phyloP scores from a whole-genome alignment of 805 yeast genomes.

The Pichia paraexigua region DNA sequence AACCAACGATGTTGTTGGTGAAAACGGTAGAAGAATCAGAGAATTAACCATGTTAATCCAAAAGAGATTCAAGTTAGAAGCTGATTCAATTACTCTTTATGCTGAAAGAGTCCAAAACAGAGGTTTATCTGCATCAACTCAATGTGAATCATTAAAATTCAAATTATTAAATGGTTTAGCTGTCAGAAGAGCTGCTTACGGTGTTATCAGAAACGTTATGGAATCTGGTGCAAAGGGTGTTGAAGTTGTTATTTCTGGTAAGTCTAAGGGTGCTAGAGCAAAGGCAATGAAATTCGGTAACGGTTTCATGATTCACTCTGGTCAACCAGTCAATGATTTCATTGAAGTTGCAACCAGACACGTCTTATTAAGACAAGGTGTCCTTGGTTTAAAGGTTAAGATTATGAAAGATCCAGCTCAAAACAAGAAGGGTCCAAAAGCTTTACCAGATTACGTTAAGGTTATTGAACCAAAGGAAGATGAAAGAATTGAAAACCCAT shows the following conservation, averaged over 20 bases:
- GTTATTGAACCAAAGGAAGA: constrained; percentile 95
- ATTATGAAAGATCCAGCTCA: constrained; percentile 98
- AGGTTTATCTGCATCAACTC: constrained; percentile 99
- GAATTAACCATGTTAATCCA: constrained; percentile 95
- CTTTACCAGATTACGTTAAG: constrained; percentile 92
- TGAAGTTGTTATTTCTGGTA: constrained; percentile 99
- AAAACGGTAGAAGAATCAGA: constrained; percentile 99
- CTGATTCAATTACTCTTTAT: constrained; percentile 87
- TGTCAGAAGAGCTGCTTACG: constrained; percentile 99
- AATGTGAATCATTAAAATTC: constrained; percentile 98
- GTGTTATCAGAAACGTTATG: constrained; percentile 99
- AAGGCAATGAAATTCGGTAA: constrained; percentile 99
- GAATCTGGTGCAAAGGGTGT: constrained; percentile 99
- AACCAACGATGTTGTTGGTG: constrained; percentile 98
- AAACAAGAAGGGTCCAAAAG: constrained; percentile 76
- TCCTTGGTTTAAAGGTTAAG: constrained; percentile 98
- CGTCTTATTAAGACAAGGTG: constrained; percentile 99
- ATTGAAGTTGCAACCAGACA: constrained; percentile 98
- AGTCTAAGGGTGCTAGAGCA: constrained; percentile 99
- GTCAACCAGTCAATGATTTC: constrained; percentile 99
- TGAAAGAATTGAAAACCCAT: constrained; percentile 69
- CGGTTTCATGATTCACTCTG: constrained; percentile 99
- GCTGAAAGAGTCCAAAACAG: constrained; percentile 99
- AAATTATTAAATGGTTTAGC: constrained; percentile 98
- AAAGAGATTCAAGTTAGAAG: constrained; percentile 96